Base-by-base conservation (phyloP, 2,329 filamentous ascomycete species). In the Fusarium lyarnte region DNA sequence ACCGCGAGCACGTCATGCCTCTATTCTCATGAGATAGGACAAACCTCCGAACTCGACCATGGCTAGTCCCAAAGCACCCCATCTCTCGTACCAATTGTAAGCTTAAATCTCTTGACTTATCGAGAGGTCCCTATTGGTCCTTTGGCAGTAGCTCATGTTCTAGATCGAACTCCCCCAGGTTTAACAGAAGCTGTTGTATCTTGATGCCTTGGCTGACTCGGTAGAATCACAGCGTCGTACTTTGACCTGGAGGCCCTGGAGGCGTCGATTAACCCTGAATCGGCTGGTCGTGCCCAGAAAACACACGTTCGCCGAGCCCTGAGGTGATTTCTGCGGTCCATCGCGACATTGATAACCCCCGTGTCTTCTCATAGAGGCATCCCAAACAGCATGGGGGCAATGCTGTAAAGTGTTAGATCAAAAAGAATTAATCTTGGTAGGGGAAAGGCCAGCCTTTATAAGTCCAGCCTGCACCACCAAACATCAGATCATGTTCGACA, bases 301-400 rank as follows among this genome's bases (percentile, higher is more conserved):
- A 45, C 8, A 46, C 58, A 46, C 17, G 51, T 25, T 73, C 43
- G 49, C 63, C 61, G 53, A 60, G 43, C 17, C 54, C 69, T 76
- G 70, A 76, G 72, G 75, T 76, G 74, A 77, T 77, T 70, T 67
- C 19, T 23, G 42, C 60, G 54, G 58, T 41, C 35, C 74, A 77
- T 77, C 69, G 62, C 76, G 76, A 77, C 76, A 77, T 77, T 58
- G 46, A 45, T 62, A 47, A 36, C 64, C 58, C 58, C 63, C 52
- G 38, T 58, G 11, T 41, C 58, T 25, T 49, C 35, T 25, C 35
- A 23, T 16, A 38, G 35, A 41, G 35, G 16, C 25, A 38, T 51
- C 36, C 55, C 39, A 47, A 29, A 31, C 47, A 38, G 11, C 19
- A 63, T 42, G 36, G 19, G 52, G 39, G 43, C 19, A 31, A 58